Evolutionary conservation across 164 flowering plant genomes (phyloP).

Genomic region (Chimonanthus salicifolius): DNA sequence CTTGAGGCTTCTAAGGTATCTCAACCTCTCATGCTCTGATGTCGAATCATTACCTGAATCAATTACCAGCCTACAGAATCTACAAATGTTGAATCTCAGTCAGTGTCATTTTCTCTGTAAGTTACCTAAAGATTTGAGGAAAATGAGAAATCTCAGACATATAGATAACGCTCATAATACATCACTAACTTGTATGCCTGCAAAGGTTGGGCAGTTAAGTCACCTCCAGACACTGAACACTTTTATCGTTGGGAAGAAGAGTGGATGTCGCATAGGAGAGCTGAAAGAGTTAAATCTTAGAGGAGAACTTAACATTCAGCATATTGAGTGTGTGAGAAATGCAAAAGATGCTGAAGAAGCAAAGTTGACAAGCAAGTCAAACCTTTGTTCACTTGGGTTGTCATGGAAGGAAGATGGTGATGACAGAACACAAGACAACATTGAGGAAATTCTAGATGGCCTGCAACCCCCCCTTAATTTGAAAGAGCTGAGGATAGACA

Average conservation of each 20-base stretch:
- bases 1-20: conserved; percentile 11
- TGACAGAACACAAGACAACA: not conserved
- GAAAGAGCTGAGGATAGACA: not conserved
- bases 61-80: not conserved
- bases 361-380: not conserved
- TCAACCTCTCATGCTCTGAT: conserved; percentile 7
- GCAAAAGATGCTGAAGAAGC: conserved; percentile 1
- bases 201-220: not conserved
- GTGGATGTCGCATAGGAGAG: not conserved
- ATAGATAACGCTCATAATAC: not conserved
- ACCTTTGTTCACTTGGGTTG: not conserved
- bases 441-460: not conserved
- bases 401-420: conserved; percentile 4
- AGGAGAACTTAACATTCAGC: not conserved
- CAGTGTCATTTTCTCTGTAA: conserved; percentile 8
- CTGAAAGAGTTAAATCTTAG: conserved; percentile 2
- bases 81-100: conserved; percentile 2
- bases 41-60: conserved; percentile 12
- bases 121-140: not conserved
- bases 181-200: not conserved
- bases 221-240: not conserved
- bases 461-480: conserved; percentile 1
- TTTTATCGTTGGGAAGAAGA: not conserved
- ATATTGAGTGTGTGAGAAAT: not conserved
- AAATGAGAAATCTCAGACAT: conserved; percentile 4